A percentile compares a stretch with the other conserved stretches of the same genome.
These are phyloP conservation scores for Claviceps arundinis DNA, from an alignment of 2,329 filamentous ascomycete genomes.

Conservation along the genomic window DNA sequence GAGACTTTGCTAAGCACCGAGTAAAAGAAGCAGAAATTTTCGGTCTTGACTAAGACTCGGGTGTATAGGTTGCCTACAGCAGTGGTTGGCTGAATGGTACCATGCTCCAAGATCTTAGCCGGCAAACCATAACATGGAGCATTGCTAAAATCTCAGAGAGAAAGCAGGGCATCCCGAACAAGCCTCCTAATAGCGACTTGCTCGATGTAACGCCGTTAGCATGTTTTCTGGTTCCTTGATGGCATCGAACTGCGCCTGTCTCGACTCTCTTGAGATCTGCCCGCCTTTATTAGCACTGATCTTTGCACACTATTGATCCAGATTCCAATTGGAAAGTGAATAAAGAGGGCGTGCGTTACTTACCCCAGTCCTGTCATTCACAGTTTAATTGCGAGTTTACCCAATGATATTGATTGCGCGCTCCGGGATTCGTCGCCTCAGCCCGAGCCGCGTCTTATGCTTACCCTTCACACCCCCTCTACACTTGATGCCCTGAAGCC, in stretches of 20 bases:
- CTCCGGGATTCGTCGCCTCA: slow-evolving; percentile 31
- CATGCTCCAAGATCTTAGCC: too few species aligned
- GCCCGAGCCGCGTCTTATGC: slow-evolving; percentile 23
- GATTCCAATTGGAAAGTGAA: background rate
- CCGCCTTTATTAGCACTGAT: background rate
- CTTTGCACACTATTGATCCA: background rate
- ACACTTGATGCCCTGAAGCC: slow-evolving; percentile 25
- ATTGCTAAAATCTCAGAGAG: too few species aligned
- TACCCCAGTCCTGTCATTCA: slow-evolving; percentile 27
- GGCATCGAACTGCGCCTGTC: background rate
- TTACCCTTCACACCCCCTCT: slow-evolving; percentile 22
- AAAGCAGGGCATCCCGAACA: too few species aligned
- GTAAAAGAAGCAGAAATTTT: too few species aligned
- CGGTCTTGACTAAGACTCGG: too few species aligned
- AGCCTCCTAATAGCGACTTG: too few species aligned
- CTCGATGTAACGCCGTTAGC: too few species aligned
- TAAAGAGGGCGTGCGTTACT: slow-evolving; percentile 12
- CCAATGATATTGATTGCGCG: slow-evolving; percentile 33
- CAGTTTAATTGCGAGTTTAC: slow-evolving; percentile 25
- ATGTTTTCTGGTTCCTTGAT: too few species aligned
- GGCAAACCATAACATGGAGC: too few species aligned
- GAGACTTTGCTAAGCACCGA: too few species aligned
- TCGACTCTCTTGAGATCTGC: background rate
- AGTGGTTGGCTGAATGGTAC: too few species aligned
- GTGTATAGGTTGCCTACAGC: too few species aligned